A percentile compares a stretch with the other conserved stretches of the same genome.
Evolutionary conservation across 1,284 basidiomycete species (phyloP).

Genomic region (Stygiomarasmius scandens): DNA sequence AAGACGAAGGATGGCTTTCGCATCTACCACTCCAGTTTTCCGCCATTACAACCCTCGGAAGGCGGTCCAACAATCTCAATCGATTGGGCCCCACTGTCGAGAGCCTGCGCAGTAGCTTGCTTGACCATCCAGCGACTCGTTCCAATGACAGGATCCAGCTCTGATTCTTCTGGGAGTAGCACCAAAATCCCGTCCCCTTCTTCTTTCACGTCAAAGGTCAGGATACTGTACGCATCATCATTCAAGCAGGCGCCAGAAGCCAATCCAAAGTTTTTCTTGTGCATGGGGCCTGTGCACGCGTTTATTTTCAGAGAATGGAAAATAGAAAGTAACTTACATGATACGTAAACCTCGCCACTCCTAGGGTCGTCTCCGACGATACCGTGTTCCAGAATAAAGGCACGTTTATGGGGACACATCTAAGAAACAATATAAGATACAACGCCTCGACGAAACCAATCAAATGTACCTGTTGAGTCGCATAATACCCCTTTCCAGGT

Average conservation of each 20-base stretch:
- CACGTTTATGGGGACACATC: conserved; percentile 54
- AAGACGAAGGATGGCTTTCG: neutral
- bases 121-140: conserved; percentile 66
- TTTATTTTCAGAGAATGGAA: conserved; percentile 6
- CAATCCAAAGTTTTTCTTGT: conserved; percentile 73
- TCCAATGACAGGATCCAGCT: conserved; percentile 67
- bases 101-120: conserved; percentile 52
- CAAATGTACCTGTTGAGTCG: conserved; percentile 65
- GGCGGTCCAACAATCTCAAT: conserved; percentile 45
- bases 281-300: conserved; percentile 69
- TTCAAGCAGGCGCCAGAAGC: conserved; percentile 63
- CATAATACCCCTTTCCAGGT: conserved; percentile 56
- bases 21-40: conserved; percentile 4
- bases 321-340: conserved; percentile 21
- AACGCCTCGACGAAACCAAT: neutral
- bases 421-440: neutral
- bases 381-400: conserved; percentile 76
- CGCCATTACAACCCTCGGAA: neutral
- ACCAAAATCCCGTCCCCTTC: conserved; percentile 50
- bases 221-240: conserved; percentile 65
- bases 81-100: conserved; percentile 42
- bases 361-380: conserved; percentile 62
- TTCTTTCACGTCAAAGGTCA: conserved; percentile 64
- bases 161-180: conserved; percentile 58
- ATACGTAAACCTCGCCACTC: conserved; percentile 28